These are phyloP conservation scores for Senna tora DNA, from an alignment of 306 rosid genomes.

Conservation along the genomic window DNA sequence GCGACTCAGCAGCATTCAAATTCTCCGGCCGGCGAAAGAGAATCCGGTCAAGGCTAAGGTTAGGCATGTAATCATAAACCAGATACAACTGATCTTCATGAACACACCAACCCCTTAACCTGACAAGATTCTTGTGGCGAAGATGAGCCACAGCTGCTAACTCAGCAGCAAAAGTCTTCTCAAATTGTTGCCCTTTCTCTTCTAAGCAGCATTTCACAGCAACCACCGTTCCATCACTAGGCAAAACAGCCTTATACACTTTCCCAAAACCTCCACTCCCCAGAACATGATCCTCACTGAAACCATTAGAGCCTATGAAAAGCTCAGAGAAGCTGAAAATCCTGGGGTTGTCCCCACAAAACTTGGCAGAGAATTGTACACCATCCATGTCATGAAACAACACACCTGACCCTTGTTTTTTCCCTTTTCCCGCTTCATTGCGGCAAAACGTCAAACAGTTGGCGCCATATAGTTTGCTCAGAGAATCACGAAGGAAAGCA, in stretches of 20 bases:
- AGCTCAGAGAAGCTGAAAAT: conserved; percentile 89
- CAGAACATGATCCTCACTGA: conserved; percentile 66
- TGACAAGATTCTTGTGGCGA: conserved; percentile 92
- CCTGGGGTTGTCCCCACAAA: conserved; percentile 79
- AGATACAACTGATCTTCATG: conserved; percentile 72
- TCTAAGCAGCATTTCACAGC: conserved; percentile 93
- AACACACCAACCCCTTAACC: conserved; percentile 92
- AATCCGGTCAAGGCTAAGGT: conserved; percentile 80
- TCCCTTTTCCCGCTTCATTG: conserved; percentile 28
- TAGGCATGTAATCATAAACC: conserved; percentile 94
- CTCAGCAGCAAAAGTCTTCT: conserved; percentile 87
- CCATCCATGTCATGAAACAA: conserved; percentile 85
- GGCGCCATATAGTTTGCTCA: conserved; percentile 43
- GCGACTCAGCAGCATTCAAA: conserved; percentile 39
- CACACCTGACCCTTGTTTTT: conserved; percentile 29
- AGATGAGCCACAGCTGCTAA: conserved; percentile 85
- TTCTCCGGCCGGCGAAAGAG: conserved; percentile 63
- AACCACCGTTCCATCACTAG: conserved; percentile 89
- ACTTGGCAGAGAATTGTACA: conserved; percentile 61
- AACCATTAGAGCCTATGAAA: conserved; percentile 84
- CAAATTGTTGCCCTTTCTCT: conserved; percentile 78
- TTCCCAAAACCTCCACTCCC: conserved; percentile 95
- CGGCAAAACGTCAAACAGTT: conserved; percentile 44
- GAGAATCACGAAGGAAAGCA: conserved; percentile 50
- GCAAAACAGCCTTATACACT: conserved; percentile 78